Base-by-base conservation (phyloP, 2,329 filamentous ascomycete genomes). In the Lecanicillium sp. region DNA sequence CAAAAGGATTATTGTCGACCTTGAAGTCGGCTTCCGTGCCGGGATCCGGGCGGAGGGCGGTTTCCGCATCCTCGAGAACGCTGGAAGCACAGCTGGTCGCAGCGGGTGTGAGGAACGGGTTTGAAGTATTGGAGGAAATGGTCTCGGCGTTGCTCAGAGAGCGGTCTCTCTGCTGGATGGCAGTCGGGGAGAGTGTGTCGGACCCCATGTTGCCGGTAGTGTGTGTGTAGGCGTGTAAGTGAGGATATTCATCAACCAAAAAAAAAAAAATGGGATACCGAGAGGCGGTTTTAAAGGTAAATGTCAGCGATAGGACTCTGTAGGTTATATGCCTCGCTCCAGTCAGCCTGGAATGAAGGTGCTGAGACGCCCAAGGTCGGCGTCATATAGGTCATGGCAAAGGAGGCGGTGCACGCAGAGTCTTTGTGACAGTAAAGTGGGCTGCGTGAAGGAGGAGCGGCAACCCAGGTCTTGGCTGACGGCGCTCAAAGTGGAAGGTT, bases 21-120 rank as follows among this genome's bases (percentile, higher is more conserved):
- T 74, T 53, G 50, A 86, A 90, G 46, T 85, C 79, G 14, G 66
- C 71, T 58, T 88, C 83, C 1, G 77, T 81, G 6, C 81, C 81
- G 1, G 79, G 81, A 53, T 89, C 84, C 0, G 84, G 80, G 15
- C 66, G 71, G 10, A 86, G 61, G 1, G 81, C 78, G 42, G 81
- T 75, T 44, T 77, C 64, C 7, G 44, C 37, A 20, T 54, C 53
- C 13, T 52, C 45, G 22, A 41, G 40, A 14, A 47, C 33, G 19
- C 46, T 47, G 10, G 47, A 40, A 4, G 46, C 43, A 7, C 40
- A 41, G 15, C 44, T 49, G 8, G 40, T 39, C 11, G 44, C 40
- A 5, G 46, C 36, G 13, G 51, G 49, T 3, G 49, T 54, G 25
- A 51, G 46, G 12, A 53, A 54, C 5, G 51, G 49, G 32, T 52